phyloP scores from a whole-genome alignment of 2,329 filamentous ascomycete species.

The Coniochaeta sp. region DNA sequence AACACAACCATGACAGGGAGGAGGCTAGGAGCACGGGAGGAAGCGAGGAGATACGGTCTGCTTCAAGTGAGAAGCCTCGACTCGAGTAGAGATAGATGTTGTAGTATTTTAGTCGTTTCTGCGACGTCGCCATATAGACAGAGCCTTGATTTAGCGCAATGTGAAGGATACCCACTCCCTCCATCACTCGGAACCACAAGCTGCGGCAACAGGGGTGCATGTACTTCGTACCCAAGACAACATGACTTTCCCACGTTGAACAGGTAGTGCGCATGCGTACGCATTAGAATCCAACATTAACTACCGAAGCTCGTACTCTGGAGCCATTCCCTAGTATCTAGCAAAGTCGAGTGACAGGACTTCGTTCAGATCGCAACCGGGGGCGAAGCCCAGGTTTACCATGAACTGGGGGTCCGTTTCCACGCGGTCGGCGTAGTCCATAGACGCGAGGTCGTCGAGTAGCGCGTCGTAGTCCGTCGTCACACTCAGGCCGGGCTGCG shows the following conservation, averaged over 20 bases:
- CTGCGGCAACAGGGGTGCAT: too few species aligned
- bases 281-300: too few species aligned
- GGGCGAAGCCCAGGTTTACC: constrained; percentile 59
- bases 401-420: constrained; percentile 57
- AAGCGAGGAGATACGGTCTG: neutral
- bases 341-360: constrained; percentile 29
- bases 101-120: neutral
- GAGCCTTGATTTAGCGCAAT: too few species aligned
- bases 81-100: neutral
- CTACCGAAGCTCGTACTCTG: too few species aligned
- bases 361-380: constrained; percentile 48
- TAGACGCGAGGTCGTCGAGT: constrained; percentile 44
- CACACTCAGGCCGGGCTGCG: neutral
- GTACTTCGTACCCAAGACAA: too few species aligned
- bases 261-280: too few species aligned
- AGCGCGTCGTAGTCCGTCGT: constrained; percentile 37
- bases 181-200: too few species aligned
- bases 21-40: neutral
- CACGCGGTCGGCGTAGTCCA: constrained; percentile 39
- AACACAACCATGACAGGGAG: neutral
- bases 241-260: too few species aligned
- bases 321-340: constrained; percentile 13
- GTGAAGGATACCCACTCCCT: too few species aligned
- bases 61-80: neutral
- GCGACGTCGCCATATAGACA: too few species aligned